Base-by-base conservation (phyloP, 2,329 filamentous ascomycete genomes). In the Diplocarpon rosae region DNA sequence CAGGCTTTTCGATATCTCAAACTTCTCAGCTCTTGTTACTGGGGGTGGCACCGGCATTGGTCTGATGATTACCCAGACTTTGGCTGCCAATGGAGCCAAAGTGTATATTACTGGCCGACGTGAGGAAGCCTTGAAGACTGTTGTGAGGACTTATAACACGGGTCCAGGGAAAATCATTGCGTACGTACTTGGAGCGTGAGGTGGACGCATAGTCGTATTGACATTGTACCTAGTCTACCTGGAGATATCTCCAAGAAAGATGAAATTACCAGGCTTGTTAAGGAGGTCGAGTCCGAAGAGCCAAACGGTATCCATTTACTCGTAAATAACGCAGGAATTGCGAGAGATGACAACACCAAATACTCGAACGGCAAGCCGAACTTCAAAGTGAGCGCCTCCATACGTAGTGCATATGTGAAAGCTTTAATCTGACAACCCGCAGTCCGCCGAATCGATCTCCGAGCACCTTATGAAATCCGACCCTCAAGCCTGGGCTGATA, bases 401-500 rank as follows among this genome's bases (percentile, higher is more conserved):
- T 39, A 8, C 10, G 32, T 3, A 28, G 20, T 7, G 7, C 7
- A 24, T 4, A 24, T 7, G 7, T 24, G 4, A 3, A 24, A 24
- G 20, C 20, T 4, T 28, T 4, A 3, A 15, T 24, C 8, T 24
- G 35, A 17, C 31, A 39, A 15, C 30, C 15, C 45, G 24, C 11
- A 54, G 51, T 54, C 44, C 31, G 60, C 72, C 0, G 56, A 70
- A 51, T 63, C 69, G 16, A 67, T 75, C 43, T 68, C 68, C 3
- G 61, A 73, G 37, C 69, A 74, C 52, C 69, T 75, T 50, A 62
- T 71, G 50, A 65, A 67, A 47, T 68, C 66, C 6, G 63, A 66
- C 35, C 66, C 68, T 3, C 56, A 68, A 35, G 75, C 80, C 53
- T 90, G 84, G 85, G 72, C 72, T 12, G 62, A 72, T 30, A 75